These are phyloP conservation scores for Anthoceros angustus DNA, from an alignment of 225 moss, liverwort and hornwort genomes.

Conservation along the genomic window DNA sequence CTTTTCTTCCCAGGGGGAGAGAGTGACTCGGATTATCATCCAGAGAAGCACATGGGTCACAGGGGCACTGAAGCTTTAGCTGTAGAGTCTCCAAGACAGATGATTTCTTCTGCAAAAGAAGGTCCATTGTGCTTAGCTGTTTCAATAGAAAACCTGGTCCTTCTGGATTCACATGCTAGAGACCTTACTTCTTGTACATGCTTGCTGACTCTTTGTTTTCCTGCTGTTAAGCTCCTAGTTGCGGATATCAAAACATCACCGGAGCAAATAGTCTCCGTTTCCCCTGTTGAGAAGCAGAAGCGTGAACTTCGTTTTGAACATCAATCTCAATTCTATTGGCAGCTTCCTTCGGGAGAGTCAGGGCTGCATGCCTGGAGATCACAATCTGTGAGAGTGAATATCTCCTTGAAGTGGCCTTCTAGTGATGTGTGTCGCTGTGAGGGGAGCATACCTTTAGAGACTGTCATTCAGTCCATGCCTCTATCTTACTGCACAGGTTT, in stretches of 20 bases:
- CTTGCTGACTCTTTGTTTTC: slow-evolving; percentile 27
- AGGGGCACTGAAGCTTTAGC: neutral
- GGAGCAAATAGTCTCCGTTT: slow-evolving; percentile 23
- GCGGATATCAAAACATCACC: slow-evolving; percentile 13
- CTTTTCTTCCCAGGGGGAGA: slow-evolving; percentile 13
- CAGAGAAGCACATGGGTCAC: neutral
- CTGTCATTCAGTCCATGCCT: slow-evolving; percentile 25
- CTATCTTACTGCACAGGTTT: slow-evolving; percentile 19
- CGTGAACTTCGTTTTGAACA: slow-evolving; percentile 31
- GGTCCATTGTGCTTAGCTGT: slow-evolving; percentile 4
- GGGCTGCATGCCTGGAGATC: slow-evolving; percentile 17
- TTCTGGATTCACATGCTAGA: slow-evolving; percentile 9
- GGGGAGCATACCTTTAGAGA: slow-evolving; percentile 20
- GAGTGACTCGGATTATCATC: neutral
- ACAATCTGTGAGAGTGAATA: slow-evolving; percentile 15
- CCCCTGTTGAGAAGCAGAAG: slow-evolving; percentile 15
- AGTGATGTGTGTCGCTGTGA: slow-evolving; percentile 18
- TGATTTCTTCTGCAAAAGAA: slow-evolving; percentile 19
- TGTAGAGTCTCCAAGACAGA: neutral
- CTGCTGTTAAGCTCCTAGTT: slow-evolving; percentile 13
- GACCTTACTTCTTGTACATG: slow-evolving; percentile 12
- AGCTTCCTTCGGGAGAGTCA: slow-evolving; percentile 11
- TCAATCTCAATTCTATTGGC: slow-evolving; percentile 27
- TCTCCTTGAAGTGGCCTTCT: slow-evolving; percentile 19
- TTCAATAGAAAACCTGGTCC: slow-evolving; percentile 20